Conservation (phyloP, 257 asterid species). For the Gentiana dahurica region DNA sequence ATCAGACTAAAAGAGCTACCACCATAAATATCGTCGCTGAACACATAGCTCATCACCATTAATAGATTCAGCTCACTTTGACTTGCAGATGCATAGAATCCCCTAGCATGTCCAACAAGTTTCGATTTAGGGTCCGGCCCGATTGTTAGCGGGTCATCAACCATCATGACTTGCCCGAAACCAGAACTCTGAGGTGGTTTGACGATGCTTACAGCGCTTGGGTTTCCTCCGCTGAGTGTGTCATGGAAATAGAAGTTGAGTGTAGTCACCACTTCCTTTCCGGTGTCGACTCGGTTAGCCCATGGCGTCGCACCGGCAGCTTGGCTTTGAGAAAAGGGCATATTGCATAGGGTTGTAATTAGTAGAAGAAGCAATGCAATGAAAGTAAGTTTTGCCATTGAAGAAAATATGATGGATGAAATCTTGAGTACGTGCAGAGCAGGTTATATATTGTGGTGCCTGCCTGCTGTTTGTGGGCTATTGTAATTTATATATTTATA, state of each 20-base stretch:
- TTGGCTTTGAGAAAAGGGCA: conserved; percentile 3
- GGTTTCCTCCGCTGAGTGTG: conserved; percentile 46
- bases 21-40: conserved; percentile 46
- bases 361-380: neutral
- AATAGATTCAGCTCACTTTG: conserved; percentile 45
- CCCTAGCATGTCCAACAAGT: conserved; percentile 62
- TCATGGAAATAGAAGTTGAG: conserved; percentile 77
- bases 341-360: neutral
- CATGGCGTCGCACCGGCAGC: neutral
- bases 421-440: too few relatives aligned
- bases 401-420: neutral
- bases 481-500: too few relatives aligned
- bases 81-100: conserved; percentile 64
- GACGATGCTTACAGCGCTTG: conserved; percentile 43
- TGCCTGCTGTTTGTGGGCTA: too few relatives aligned
- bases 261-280: conserved; percentile 44
- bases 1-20: conserved; percentile 75
- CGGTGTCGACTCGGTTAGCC: conserved; percentile 31
- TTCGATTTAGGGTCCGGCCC: conserved; percentile 50
- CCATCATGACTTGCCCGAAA: conserved; percentile 50
- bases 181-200: conserved; percentile 27
- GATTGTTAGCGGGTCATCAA: conserved; percentile 55
- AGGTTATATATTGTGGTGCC: too few relatives aligned
- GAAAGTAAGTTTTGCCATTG: conserved; percentile 4
- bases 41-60: conserved; percentile 51